Evolutionary conservation across 2,329 filamentous ascomycete genomes (phyloP).

Genomic region (Xylariaceae sp.): DNA sequence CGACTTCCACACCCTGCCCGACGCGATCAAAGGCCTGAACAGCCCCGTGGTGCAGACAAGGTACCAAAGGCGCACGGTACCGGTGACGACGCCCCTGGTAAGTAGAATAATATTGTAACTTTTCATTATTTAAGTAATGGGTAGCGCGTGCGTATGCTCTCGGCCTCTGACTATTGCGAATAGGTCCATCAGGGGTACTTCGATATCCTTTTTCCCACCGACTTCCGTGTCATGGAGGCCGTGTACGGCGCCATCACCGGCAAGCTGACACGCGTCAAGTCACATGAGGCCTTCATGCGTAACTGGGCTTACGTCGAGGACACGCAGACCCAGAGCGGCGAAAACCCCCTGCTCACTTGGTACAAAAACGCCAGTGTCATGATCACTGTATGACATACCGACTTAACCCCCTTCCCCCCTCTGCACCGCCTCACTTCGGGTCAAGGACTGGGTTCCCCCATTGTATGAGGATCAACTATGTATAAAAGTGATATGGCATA

Average conservation of each 20-base stretch:
- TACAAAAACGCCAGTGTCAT: conserved; percentile 94
- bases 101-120: conserved; percentile 31
- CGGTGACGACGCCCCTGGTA: conserved; percentile 85
- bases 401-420: too few relatives aligned
- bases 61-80: conserved; percentile 79
- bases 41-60: conserved; percentile 94
- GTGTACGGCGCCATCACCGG: conserved; percentile 92
- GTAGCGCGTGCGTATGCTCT: neutral
- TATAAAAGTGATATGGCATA: neutral
- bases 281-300: conserved; percentile 85
- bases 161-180: neutral
- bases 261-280: conserved; percentile 76
- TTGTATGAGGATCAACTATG: neutral
- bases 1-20: conserved; percentile 83
- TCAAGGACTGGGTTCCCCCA: too few relatives aligned
- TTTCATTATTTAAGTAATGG: too few relatives aligned
- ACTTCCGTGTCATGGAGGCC: conserved; percentile 85
- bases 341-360: conserved; percentile 88
- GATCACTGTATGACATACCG: conserved; percentile 38
- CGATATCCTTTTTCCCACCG: conserved; percentile 95
- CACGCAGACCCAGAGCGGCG: conserved; percentile 80
- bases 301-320: conserved; percentile 88
- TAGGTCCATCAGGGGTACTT: conserved; percentile 98
- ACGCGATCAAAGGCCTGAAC: conserved; percentile 78
- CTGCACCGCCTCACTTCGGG: neutral